Conservation (phyloP, 495 filamentous ascomycete species). For the Xylaria curta region DNA sequence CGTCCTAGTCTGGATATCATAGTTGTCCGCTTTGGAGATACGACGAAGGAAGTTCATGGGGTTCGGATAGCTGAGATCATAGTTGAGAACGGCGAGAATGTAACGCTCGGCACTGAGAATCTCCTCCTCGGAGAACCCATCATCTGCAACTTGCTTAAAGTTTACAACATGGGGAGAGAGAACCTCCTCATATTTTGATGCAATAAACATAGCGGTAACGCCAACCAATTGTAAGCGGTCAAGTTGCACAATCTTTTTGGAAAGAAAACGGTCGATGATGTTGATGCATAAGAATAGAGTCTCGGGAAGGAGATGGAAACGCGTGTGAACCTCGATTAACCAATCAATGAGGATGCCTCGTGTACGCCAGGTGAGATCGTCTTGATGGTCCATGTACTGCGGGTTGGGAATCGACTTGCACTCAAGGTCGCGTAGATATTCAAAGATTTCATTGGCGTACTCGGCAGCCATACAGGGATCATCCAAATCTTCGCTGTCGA, state of each 20-base stretch:
- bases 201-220: constrained; percentile 98
- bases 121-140: constrained; percentile 94
- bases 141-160: constrained; percentile 95
- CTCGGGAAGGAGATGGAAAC: constrained; percentile 96
- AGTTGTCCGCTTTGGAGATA: constrained; percentile 98
- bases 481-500: constrained; percentile 86
- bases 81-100: constrained; percentile 86
- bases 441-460: constrained; percentile 97
- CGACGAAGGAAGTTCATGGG: constrained; percentile 99
- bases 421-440: constrained; percentile 90
- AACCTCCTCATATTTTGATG: constrained; percentile 98
- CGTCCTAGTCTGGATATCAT: constrained; percentile 96
- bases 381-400: constrained; percentile 91
- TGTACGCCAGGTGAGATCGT: constrained; percentile 97
- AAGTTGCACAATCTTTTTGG: constrained; percentile 88
- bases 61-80: constrained; percentile 98
- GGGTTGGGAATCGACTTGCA: constrained; percentile 84
- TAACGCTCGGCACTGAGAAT: constrained; percentile 97
- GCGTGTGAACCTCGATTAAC: constrained; percentile 97
- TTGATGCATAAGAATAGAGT: constrained; percentile 97
- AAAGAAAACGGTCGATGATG: constrained; percentile 97
- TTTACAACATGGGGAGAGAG: constrained; percentile 95
- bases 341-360: constrained; percentile 97
- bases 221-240: constrained; percentile 96
- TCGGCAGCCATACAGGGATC: constrained; percentile 98